Evolutionary conservation across 164 flowering plant genomes (phyloP).

Genomic region (Stephania cephalantha): DNA sequence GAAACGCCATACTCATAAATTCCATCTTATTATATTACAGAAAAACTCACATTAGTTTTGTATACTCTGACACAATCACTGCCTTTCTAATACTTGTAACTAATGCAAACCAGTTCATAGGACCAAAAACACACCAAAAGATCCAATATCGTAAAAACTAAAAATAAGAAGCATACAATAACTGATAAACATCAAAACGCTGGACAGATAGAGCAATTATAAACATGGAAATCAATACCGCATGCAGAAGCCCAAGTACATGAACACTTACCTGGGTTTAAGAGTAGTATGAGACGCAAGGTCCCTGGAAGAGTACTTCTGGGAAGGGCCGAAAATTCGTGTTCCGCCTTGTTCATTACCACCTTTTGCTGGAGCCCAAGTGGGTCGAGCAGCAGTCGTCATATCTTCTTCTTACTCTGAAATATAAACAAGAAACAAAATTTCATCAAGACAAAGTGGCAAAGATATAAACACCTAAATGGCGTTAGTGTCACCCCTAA

Average conservation of each 20-base stretch:
- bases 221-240: too few species aligned
- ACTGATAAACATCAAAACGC: too few species aligned
- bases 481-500: neutral
- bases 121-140: too few species aligned
- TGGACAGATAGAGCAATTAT: too few species aligned
- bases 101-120: too few species aligned
- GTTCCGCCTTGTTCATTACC: constrained; percentile 96
- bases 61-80: too few species aligned
- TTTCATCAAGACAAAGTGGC: neutral
- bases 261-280: constrained; percentile 58
- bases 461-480: neutral
- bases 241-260: neutral
- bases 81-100: too few species aligned
- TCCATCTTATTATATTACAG: too few species aligned
- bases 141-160: too few species aligned
- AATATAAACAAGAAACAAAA: neutral
- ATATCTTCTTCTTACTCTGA: constrained; percentile 25
- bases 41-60: too few species aligned
- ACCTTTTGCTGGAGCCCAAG: constrained; percentile 99
- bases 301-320: constrained; percentile 91
- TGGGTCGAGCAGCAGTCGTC: constrained; percentile 98
- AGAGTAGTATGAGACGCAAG: constrained; percentile 79
- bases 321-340: constrained; percentile 94
- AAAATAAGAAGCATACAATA: too few species aligned
- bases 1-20: too few species aligned